Conservation (phyloP, 2,329 filamentous ascomycete species). For the Alternaria sp. region DNA sequence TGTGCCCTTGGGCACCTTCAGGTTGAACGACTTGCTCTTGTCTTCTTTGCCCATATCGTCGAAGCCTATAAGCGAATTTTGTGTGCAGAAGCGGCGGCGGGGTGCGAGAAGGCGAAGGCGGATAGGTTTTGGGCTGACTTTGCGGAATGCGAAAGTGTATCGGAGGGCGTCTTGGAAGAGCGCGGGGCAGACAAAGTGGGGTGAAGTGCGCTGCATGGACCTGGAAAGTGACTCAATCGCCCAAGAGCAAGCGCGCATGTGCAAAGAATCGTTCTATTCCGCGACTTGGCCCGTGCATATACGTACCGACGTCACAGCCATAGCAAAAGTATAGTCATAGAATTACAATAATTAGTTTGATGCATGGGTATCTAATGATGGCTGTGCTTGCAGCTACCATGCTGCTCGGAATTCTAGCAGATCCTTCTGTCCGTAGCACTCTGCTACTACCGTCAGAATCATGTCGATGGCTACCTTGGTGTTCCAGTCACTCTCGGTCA, state of each 20-base stretch:
- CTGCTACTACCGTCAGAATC: slow-evolving; percentile 87
- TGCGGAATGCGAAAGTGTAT: slow-evolving; percentile 28
- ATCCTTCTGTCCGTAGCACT: slow-evolving; percentile 90
- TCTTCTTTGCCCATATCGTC: slow-evolving; percentile 59
- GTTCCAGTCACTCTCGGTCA: slow-evolving; percentile 56
- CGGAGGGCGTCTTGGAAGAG: slow-evolving; percentile 33
- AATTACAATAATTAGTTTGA: slow-evolving; percentile 8
- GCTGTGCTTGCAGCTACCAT: slow-evolving; percentile 22
- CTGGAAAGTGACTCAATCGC: slow-evolving; percentile 39
- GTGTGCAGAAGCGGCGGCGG: slow-evolving; percentile 30
- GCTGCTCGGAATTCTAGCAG: slow-evolving; percentile 75
- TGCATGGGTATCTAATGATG: slow-evolving; percentile 8
- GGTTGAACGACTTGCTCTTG: slow-evolving; percentile 63
- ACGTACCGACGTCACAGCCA: slow-evolving; percentile 17
- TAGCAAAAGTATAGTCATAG: background rate
- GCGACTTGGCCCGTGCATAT: slow-evolving; percentile 25
- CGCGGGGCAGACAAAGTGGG: slow-evolving; percentile 44
- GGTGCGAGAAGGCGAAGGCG: slow-evolving; percentile 18
- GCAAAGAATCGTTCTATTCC: slow-evolving; percentile 23
- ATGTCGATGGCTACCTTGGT: slow-evolving; percentile 82
- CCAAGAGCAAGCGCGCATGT: slow-evolving; percentile 30
- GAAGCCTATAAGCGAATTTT: slow-evolving; percentile 21
- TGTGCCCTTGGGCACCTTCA: slow-evolving; percentile 92
- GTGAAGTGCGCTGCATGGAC: slow-evolving; percentile 42
- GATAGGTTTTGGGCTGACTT: slow-evolving; percentile 20